A percentile compares a stretch with the other conserved stretches of the same genome.
These are phyloP conservation scores for Diaporthe vaccinii DNA, from an alignment of 2,329 filamentous ascomycete genomes.

Conservation along the genomic window DNA sequence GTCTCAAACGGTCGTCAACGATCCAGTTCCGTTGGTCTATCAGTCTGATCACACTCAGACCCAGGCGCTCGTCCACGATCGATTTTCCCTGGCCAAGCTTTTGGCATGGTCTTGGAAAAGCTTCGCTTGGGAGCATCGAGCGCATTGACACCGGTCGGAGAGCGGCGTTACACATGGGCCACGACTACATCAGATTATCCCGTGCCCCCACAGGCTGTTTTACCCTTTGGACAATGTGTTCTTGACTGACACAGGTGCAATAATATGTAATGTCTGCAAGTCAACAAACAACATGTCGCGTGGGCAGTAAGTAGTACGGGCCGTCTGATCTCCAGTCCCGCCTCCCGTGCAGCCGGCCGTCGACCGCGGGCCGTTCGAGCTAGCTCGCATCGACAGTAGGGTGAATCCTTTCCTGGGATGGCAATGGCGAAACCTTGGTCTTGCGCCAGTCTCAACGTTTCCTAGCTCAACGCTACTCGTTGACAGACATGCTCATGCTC, in stretches of 20 bases:
- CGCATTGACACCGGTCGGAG: conserved; percentile 13
- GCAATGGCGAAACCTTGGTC: conserved; percentile 15
- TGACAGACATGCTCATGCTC: conserved; percentile 3
- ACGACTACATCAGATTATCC: conserved; percentile 7
- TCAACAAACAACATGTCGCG: not conserved
- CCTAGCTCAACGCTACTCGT: conserved; percentile 23
- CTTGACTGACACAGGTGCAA: not conserved
- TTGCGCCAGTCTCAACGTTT: conserved; percentile 27
- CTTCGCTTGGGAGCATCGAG: conserved; percentile 17
- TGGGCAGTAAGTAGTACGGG: not conserved
- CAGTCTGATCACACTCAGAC: conserved; percentile 22
- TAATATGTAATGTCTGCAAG: not conserved
- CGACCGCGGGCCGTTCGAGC: conserved; percentile 24
- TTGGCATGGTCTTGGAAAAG: conserved; percentile 34
- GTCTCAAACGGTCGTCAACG: conserved; percentile 27
- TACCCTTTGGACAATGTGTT: too few relatives aligned
- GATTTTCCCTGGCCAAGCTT: conserved; percentile 30
- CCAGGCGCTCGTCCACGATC: conserved; percentile 19
- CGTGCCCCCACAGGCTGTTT: not conserved
- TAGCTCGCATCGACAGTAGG: not conserved
- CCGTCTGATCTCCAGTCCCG: conserved; percentile 33
- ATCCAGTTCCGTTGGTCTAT: conserved; percentile 17
- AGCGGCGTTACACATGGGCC: not conserved
- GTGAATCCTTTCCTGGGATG: not conserved
- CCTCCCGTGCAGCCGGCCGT: conserved; percentile 8